Evolutionary conservation across 768 basidiomycete genomes (phyloP).

Genomic region (Tylopilus felleus): DNA sequence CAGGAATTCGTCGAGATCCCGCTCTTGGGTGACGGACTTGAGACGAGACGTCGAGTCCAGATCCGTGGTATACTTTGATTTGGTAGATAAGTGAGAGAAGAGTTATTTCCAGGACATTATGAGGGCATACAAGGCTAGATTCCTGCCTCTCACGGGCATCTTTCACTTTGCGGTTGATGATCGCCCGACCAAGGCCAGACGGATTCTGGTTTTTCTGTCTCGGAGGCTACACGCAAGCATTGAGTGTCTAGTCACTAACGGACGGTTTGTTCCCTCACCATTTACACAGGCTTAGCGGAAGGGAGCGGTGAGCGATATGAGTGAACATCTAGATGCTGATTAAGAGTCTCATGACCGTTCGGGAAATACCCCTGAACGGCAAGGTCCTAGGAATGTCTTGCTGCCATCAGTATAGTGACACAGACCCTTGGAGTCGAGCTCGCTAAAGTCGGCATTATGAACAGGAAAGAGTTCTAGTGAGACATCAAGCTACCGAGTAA

Average conservation of each 20-base stretch:
- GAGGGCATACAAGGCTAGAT: conserved; percentile 57
- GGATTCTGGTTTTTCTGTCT: conserved; percentile 62
- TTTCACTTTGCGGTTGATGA: conserved; percentile 82
- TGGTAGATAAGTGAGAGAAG: conserved; percentile 24
- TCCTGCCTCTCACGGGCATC: conserved; percentile 34
- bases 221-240: conserved; percentile 40
- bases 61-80: conserved; percentile 65
- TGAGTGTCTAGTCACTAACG: background rate
- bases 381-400: too few species aligned
- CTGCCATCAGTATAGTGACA: too few species aligned
- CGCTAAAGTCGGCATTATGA: background rate
- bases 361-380: conserved; percentile 8
- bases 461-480: background rate
- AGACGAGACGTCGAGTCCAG: conserved; percentile 63
- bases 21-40: conserved; percentile 92
- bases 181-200: conserved; percentile 88
- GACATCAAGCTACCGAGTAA: background rate
- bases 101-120: background rate
- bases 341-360: conserved; percentile 8
- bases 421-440: too few species aligned
- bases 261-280: conserved; percentile 9
- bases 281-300: background rate
- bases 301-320: background rate
- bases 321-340: conserved; percentile 15
- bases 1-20: conserved; percentile 93